These are phyloP conservation scores for Vinca major DNA, from an alignment of 305 asterid species.

Conservation along the genomic window DNA sequence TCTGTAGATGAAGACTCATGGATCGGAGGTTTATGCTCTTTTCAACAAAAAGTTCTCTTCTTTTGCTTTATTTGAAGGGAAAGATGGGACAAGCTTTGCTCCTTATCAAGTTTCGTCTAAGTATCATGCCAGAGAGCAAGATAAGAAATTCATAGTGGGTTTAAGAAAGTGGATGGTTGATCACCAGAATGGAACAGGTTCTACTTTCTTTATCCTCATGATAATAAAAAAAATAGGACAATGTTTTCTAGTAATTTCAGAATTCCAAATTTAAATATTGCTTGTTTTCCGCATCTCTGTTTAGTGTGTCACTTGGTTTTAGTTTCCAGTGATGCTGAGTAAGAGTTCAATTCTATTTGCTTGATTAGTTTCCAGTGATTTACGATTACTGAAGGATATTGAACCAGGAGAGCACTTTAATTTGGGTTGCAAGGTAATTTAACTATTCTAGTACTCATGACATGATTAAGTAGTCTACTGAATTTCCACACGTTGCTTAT, in stretches of 20 bases:
- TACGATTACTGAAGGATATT: conserved; percentile 39
- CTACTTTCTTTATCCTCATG: conserved; percentile 13
- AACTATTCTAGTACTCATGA: neutral
- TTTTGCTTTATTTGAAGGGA: conserved; percentile 59
- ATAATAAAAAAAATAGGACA: neutral
- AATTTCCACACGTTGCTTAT: conserved; percentile 13
- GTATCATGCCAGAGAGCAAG: conserved; percentile 41
- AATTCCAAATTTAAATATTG: no score
- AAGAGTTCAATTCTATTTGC: conserved; percentile 8
- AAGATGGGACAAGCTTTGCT: conserved; percentile 20
- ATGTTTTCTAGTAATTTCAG: no score
- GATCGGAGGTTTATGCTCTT: conserved; percentile 39
- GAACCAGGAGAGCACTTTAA: conserved; percentile 42
- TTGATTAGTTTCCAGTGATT: conserved; percentile 34
- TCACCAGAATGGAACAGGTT: conserved; percentile 31
- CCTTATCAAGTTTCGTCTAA: conserved; percentile 53
- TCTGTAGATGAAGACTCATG: conserved; percentile 45
- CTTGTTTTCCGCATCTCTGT: no score
- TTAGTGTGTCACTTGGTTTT: no score
- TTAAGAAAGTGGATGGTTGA: conserved; percentile 39
- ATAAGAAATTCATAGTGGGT: conserved; percentile 30
- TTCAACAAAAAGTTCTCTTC: conserved; percentile 58
- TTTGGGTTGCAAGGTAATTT: conserved; percentile 67
- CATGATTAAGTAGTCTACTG: neutral
- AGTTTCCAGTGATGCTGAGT: no score